Evolutionary conservation across 306 rosid species (phyloP), one percentile per base, ranked within the genome.

Genomic region (Prunus dulcis): DNA sequence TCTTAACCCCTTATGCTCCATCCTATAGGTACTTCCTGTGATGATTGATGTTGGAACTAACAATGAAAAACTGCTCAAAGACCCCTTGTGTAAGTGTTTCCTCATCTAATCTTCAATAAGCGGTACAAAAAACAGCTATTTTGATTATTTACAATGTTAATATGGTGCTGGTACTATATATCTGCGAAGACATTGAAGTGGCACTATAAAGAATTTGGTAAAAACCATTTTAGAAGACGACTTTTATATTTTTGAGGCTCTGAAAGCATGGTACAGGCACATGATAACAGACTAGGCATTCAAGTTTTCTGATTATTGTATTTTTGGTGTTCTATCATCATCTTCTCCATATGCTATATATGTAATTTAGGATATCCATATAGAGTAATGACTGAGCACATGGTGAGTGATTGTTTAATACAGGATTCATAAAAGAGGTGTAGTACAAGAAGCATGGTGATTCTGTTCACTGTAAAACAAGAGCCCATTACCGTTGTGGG

Each of bases 21-120:
- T 62, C 41, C 76, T 14, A 45, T 75, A 96, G 99, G 99, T 96
- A 71, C 99, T 96, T 78, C 98, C 99, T 66, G 96, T 96, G 66
- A 96, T 96, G 99, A 91, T 96, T 91, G 99, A 96, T 70, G 93
- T 92, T 66, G 99, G 99, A 74, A 96, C 97, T 81, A 91, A 96
- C 89, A 96, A 92, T 77, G 91, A 91, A 82, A 86, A 84, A 88
- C 77, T 96, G 76, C 88, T 92, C 19, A 76, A 92, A 62, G 97
- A 96, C 74, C 93, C 93, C 41, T 38, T 96, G 68, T 96, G 99
- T 96, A 87, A 83, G 99, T 81, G 25, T 76, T 78, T 65, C 64
- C 78, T 74, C 49, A 27, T 79, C 60, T 74, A 50, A 28, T 77
- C 52, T 47, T 78, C 72, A 74, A 52, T 74, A 75, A 67, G 19